Percentiles rank a stretch among this genome's conserved stretches.
These are phyloP conservation scores for Fonsecaea monophora DNA, from an alignment of 2,329 filamentous ascomycete genomes.

Conservation along the genomic window DNA sequence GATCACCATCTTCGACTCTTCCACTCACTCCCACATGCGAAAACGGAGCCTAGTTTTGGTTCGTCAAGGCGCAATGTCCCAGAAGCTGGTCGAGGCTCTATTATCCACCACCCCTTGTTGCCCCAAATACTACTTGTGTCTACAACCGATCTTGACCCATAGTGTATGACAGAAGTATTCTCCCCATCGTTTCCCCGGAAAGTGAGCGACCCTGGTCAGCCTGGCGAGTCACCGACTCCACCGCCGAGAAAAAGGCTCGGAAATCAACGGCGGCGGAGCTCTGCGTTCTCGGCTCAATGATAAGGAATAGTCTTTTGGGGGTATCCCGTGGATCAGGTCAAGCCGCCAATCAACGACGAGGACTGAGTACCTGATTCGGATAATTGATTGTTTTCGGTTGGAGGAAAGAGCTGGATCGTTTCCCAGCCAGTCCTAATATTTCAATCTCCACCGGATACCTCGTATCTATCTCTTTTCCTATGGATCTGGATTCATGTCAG, in stretches of 20 bases:
- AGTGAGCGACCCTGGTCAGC: neutral
- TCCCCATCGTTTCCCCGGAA: neutral
- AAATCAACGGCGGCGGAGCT: constrained; percentile 10
- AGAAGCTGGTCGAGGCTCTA: constrained; percentile 5
- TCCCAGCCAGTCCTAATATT: too few species aligned
- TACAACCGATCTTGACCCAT: constrained; percentile 2
- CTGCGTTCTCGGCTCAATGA: constrained; percentile 11
- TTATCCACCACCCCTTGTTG: neutral
- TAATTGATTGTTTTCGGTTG: too few species aligned
- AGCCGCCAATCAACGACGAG: neutral
- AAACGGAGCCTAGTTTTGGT: neutral
- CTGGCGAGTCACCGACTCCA: neutral
- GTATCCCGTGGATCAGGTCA: neutral
- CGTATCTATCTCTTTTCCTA: too few species aligned
- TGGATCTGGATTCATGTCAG: too few species aligned
- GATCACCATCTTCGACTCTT: constrained; percentile 15
- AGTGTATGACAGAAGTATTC: too few species aligned
- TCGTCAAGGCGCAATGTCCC: neutral
- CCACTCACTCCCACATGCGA: neutral
- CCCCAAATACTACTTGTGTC: too few species aligned
- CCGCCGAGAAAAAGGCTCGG: constrained; percentile 4
- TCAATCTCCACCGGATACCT: too few species aligned
- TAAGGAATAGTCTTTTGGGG: constrained; percentile 2
- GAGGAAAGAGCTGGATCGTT: too few species aligned
- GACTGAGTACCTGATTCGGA: neutral